phyloP scores from a whole-genome alignment of 257 asterid species.

The Solanum paucissectum region DNA sequence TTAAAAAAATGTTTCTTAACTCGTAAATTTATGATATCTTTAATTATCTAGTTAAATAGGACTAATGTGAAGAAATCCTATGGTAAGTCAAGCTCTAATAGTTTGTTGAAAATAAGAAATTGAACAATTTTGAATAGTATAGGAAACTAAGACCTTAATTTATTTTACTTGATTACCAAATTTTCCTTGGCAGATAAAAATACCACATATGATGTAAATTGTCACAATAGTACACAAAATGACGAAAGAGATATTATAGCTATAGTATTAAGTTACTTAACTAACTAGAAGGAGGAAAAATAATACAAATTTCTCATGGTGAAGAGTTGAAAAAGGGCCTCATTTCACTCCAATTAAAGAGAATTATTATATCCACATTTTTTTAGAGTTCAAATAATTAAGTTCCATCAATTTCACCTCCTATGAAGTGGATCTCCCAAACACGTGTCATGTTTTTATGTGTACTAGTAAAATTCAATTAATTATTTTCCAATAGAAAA shows the following conservation, averaged over 20 bases:
- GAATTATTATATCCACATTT: constrained; percentile 22
- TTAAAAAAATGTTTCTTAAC: background rate
- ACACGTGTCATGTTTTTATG: constrained; percentile 30
- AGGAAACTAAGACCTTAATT: background rate
- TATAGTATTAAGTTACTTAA: background rate
- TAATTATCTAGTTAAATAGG: background rate
- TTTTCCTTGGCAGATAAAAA: no score
- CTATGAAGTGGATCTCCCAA: constrained; percentile 39
- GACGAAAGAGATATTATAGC: background rate
- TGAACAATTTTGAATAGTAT: background rate
- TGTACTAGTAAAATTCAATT: constrained; percentile 8
- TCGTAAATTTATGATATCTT: background rate
- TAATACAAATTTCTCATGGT: background rate
- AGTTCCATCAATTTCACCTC: constrained; percentile 23
- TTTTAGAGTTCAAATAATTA: background rate
- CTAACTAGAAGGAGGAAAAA: background rate
- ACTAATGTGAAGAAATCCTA: background rate
- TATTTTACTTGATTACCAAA: no score
- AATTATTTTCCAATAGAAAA: background rate
- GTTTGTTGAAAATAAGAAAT: background rate
- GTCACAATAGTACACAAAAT: background rate
- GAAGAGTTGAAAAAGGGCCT: constrained; percentile 12
- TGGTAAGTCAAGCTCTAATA: background rate
- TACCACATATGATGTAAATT: no score
- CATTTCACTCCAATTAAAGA: constrained; percentile 30